Evolutionary conservation across 2,329 filamentous ascomycete genomes (phyloP).

Genomic region (Triangularia setosa): DNA sequence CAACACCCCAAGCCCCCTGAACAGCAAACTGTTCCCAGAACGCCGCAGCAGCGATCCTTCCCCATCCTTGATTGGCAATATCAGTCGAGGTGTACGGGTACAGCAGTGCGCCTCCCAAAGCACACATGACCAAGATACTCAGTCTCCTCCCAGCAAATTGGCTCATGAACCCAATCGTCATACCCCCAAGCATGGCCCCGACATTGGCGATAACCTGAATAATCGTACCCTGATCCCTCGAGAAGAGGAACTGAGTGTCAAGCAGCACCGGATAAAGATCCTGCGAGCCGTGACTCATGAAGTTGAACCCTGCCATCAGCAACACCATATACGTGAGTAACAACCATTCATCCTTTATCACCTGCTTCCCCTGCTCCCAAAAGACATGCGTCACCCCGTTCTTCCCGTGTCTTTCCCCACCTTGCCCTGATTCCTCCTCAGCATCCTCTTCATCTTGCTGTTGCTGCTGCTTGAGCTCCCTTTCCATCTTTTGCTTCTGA

Average conservation of each 20-base stretch:
- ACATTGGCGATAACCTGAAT: conserved; percentile 70
- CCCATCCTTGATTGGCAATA: conserved; percentile 30
- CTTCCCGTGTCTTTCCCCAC: neutral
- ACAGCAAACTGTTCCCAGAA: conserved; percentile 83
- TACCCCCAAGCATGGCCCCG: conserved; percentile 66
- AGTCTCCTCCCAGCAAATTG: conserved; percentile 67
- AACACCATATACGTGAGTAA: conserved; percentile 77
- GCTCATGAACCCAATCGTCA: conserved; percentile 61
- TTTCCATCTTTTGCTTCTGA: conserved; percentile 47
- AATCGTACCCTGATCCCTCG: conserved; percentile 56
- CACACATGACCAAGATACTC: conserved; percentile 61
- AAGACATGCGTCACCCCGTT: conserved; percentile 49
- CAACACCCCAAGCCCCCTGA: conserved; percentile 71
- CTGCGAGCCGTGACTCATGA: conserved; percentile 76
- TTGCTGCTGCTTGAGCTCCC: neutral
- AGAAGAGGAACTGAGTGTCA: conserved; percentile 51
- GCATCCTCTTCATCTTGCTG: neutral
- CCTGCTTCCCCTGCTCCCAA: conserved; percentile 71
- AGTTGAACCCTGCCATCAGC: conserved; percentile 89
- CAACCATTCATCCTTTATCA: conserved; percentile 75
- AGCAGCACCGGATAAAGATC: conserved; percentile 61
- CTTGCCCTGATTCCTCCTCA: neutral
- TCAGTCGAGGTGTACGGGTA: conserved; percentile 68
- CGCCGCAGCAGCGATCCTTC: conserved; percentile 67
- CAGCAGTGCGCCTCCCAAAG: conserved; percentile 68